Percentiles rank a stretch among this genome's conserved stretches.
These are phyloP conservation scores for Cladosporium phlei DNA, from an alignment of 2,329 filamentous ascomycete genomes.

Conservation along the genomic window DNA sequence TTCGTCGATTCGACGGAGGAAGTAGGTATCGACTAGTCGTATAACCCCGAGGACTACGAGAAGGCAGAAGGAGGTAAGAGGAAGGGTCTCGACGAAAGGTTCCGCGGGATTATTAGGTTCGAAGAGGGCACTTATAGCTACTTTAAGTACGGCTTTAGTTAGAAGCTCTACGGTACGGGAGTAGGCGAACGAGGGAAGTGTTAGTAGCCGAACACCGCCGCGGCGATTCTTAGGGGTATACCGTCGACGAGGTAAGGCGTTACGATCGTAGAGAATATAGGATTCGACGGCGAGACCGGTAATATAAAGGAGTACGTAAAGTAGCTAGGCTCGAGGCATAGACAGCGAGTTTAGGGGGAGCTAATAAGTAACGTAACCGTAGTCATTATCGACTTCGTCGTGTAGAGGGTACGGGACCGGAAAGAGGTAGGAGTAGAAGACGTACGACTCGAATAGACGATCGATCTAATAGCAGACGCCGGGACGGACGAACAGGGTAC, in stretches of 20 bases:
- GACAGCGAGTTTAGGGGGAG: not conserved
- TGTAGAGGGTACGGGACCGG: not conserved
- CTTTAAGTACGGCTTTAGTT: slow-evolving; percentile 3
- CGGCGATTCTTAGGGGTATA: not conserved
- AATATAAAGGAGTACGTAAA: not conserved
- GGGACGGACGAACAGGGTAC: not conserved
- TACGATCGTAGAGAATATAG: not conserved
- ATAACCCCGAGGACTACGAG: not conserved
- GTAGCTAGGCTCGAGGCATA: not conserved
- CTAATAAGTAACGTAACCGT: not conserved
- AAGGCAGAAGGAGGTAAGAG: not conserved
- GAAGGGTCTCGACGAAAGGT: not conserved
- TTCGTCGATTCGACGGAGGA: slow-evolving; percentile 2
- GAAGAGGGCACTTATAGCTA: not conserved
- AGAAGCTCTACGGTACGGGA: slow-evolving; percentile 1
- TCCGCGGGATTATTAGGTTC: slow-evolving; percentile 1
- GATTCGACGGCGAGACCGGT: not conserved
- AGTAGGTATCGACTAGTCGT: not conserved
- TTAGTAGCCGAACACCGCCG: not conserved
- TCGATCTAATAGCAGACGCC: not conserved
- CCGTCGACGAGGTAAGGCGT: not conserved
- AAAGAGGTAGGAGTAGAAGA: not conserved
- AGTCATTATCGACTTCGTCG: not conserved
- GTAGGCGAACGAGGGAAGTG: not conserved
- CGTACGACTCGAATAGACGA: not conserved